These are phyloP conservation scores for Cryptomeria japonica DNA, from an alignment of 75 land plant species.

Conservation along the genomic window DNA sequence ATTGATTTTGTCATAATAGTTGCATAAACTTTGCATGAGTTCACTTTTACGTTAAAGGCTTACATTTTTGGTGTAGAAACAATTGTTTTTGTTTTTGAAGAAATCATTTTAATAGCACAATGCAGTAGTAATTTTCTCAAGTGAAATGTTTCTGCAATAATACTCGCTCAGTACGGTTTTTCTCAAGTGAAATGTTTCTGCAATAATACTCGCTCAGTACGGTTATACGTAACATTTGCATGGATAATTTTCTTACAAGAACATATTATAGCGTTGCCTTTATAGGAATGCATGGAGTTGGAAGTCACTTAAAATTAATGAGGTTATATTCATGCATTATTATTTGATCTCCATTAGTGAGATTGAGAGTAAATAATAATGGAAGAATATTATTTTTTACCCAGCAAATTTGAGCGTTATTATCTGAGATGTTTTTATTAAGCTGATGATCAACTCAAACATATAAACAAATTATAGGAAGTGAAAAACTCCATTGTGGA, in stretches of 20 bases:
- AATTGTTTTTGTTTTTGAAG: background rate
- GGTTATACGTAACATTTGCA: background rate
- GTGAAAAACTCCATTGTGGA: too few relatives aligned
- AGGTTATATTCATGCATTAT: background rate
- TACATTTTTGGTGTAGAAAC: background rate
- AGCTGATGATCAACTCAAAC: too few relatives aligned
- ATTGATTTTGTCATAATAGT: background rate
- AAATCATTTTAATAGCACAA: background rate
- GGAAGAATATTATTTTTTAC: too few relatives aligned
- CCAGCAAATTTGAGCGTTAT: too few relatives aligned
- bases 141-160: background rate
- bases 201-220: background rate
- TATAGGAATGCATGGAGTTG: background rate
- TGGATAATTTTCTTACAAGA: background rate
- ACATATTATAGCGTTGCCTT: background rate
- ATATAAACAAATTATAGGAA: too few relatives aligned
- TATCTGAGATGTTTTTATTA: too few relatives aligned
- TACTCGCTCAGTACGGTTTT: background rate
- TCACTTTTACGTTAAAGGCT: background rate
- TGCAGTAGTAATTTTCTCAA: background rate
- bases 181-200: background rate
- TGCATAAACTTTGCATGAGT: background rate
- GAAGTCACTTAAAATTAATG: background rate
- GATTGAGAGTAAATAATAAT: too few relatives aligned
- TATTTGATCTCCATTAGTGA: background rate